These are phyloP conservation scores for Capsicum pubescens DNA, from an alignment of 257 asterid genomes.

Conservation along the genomic window DNA sequence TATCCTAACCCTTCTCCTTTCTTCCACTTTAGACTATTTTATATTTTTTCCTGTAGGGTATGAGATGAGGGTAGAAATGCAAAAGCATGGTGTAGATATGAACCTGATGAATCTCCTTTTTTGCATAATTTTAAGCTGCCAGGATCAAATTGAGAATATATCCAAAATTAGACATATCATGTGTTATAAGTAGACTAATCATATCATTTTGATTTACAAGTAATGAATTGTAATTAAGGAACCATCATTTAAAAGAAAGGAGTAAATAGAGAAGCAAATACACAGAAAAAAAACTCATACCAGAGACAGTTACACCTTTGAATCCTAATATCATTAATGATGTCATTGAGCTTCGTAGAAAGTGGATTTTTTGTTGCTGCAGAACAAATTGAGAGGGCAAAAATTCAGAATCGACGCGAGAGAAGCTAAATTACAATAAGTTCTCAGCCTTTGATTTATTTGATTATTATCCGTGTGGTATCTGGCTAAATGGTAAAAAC, in stretches of 20 bases:
- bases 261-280: not conserved
- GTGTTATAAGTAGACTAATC: slow-evolving; percentile 9
- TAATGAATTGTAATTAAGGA: slow-evolving; percentile 5
- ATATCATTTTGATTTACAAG: slow-evolving; percentile 3
- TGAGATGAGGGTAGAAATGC: not conserved
- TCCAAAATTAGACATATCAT: slow-evolving; percentile 19
- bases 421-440: slow-evolving; percentile 14
- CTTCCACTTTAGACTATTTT: not conserved
- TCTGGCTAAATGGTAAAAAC: no score
- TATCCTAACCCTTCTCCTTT: not conserved
- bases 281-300: slow-evolving; percentile 42
- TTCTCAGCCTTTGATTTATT: not conserved
- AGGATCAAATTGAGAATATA: slow-evolving; percentile 30
- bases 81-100: slow-evolving; percentile 34
- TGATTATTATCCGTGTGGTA: not conserved
- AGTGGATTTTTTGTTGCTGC: slow-evolving; percentile 81
- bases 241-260: slow-evolving; percentile 15
- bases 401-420: not conserved
- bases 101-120: slow-evolving; percentile 94
- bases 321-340: slow-evolving; percentile 90
- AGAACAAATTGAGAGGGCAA: slow-evolving; percentile 63
- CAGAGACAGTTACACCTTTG: slow-evolving; percentile 93
- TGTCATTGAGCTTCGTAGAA: slow-evolving; percentile 87
- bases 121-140: slow-evolving; percentile 89
- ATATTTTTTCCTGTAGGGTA: not conserved